Evolutionary conservation across 129 eudicot genomes (phyloP), one percentile per base, ranked within the genome.

Genomic region (Deinandra increscens): DNA sequence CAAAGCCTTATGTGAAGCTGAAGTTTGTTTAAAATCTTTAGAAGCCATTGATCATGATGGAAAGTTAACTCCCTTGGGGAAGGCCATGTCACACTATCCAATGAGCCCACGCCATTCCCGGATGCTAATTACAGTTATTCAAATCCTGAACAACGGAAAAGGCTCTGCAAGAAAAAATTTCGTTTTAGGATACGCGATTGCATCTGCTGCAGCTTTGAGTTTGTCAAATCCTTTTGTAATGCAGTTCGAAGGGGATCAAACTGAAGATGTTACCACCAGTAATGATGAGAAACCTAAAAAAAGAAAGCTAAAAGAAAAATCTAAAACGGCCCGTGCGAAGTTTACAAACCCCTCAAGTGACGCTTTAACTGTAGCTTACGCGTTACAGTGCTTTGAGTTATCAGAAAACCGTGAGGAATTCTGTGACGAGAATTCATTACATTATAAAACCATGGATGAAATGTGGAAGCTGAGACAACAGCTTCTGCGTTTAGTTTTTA

Each of bases 61-160:
- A 50, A 80, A 75, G 55, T 74, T 89, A 80, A 94, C 97, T 0
- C 71, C 85, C 34, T 65, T 94, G 19, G 99, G 99, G 34, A 87
- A 85, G 76, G 88, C 93, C 11, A 94, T 94, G 99, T 88, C 99
- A 23, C 95, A 76, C 42, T 94, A 85, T 70, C 97, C 96, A 1
- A 85, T 94, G 97, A 87, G 97, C 72, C 99, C 99, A 59, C 95
- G 99, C 4, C 99, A 93, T 79, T 89, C 99, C 1, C 84, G 97
- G 38, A 87, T 93, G 95, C 99, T 93, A 72, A 94, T 93, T 38
- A 82, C 93, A 9, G 95, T 86, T 56, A 73, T 93, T 56, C 92
- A 89, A 75, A 85, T 87, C 59, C 78, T 88, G 55, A 82, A 69
- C 60, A 81, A 71, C 11, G 75, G 71, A 55, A 87, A 78, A 37